Percentiles rank a stretch among this genome's conserved stretches.
These are phyloP conservation scores for Ambrosia trifida DNA, from an alignment of 129 eudicot genomes.

Conservation along the genomic window DNA sequence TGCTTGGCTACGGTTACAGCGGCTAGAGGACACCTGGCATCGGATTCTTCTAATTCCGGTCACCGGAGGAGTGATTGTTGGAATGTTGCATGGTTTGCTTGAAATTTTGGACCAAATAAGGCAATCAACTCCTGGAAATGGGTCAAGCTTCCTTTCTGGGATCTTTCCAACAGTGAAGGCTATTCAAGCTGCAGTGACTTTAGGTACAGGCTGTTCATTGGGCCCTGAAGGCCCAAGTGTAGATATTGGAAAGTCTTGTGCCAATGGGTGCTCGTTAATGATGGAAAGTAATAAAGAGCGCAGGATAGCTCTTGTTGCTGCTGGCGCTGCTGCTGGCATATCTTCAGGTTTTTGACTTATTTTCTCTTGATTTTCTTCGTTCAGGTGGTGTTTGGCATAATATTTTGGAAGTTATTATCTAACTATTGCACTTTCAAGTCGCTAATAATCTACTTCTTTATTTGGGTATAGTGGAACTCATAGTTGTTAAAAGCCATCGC, in stretches of 20 bases:
- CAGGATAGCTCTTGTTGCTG: constrained; percentile 96
- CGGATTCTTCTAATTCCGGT: constrained; percentile 94
- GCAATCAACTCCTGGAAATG: constrained; percentile 72
- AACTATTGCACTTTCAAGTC: constrained; percentile 8
- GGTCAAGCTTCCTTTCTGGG: constrained; percentile 63
- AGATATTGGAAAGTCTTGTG: constrained; percentile 99
- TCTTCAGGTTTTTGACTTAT: constrained; percentile 63
- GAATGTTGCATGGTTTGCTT: constrained; percentile 94
- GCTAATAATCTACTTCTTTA: background rate
- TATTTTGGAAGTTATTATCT: constrained; percentile 7
- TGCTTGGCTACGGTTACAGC: constrained; percentile 93
- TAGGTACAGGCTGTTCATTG: constrained; percentile 97
- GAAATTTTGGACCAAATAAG: constrained; percentile 86
- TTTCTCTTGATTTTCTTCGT: constrained; percentile 4
- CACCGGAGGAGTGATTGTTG: constrained; percentile 93
- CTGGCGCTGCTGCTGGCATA: constrained; percentile 99
- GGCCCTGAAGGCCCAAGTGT: constrained; percentile 99
- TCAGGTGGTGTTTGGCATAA: background rate
- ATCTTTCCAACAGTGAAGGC: constrained; percentile 81
- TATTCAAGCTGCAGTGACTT: constrained; percentile 89
- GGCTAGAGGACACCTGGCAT: constrained; percentile 96
- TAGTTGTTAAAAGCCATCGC: too few species aligned
- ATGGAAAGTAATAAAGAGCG: constrained; percentile 95
- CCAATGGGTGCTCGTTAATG: constrained; percentile 76
- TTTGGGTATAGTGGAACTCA: constrained; percentile 12